Base-by-base conservation (phyloP, 2,329 filamentous ascomycete genomes). In the Pseudogymnoascus sp. region DNA sequence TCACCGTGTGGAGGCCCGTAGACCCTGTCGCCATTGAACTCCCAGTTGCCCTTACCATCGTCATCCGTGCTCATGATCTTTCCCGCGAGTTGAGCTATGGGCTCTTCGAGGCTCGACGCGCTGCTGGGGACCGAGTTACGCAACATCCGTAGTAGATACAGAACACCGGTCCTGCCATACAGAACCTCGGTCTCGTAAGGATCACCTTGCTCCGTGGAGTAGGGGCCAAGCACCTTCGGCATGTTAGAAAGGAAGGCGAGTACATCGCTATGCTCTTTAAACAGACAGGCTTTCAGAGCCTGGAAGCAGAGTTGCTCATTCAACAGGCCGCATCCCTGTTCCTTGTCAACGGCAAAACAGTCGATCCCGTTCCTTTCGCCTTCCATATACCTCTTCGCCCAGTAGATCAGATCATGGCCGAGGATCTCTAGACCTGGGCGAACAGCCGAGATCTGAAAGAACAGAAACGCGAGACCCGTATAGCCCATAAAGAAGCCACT, bases 1-100 rank as follows among this genome's bases (percentile, higher is more conserved):
- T 83, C 80, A 6, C 88, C 88, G 70, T 90, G 87, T 0, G 82
- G 83, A 3, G 87, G 86, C 1, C 88, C 88, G 35, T 88, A 77
- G 69, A 88, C 88, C 13, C 76, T 71, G 68, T 83, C 84, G 15
- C 81, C 82, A 64, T 84, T 81, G 83, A 84, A 90, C 66, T 79
- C 81, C 88, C 88, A 90, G 0, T 74, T 72, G 3, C 74, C 75
- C 15, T 29, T 74, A 71, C 4, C 74, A 74, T n/a, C 56, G n/a
- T 26, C n/a, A 26, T 60, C 78, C 17, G 78, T 78, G 7, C 77
- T 75, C 66, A 90, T 76, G 63, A 90, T 87, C 37, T 81, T 80
- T 31, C 83, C 78, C 21, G 84, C 80, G 0, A 89, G 78, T 64
- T 82, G 79, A 10, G 78, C 77, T 37, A 87, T 81, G 0, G 83